These are phyloP conservation scores for Leishmania tarentolae DNA, from an alignment of 208 protist species.

Conservation along the genomic window DNA sequence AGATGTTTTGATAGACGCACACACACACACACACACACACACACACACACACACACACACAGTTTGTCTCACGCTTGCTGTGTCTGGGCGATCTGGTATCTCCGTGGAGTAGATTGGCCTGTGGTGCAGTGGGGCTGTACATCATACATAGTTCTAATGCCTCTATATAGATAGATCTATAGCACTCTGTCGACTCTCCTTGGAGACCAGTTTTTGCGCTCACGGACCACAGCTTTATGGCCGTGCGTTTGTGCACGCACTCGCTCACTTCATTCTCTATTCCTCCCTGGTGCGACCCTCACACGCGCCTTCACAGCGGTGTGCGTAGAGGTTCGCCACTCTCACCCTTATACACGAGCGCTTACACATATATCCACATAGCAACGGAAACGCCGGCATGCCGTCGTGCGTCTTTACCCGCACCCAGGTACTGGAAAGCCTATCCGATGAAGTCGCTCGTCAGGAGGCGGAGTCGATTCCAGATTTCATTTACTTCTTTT, in stretches of 20 bases:
- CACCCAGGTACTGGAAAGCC: conserved; percentile 11
- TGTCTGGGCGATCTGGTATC: background rate
- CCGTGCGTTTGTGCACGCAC: background rate
- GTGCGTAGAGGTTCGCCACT: background rate
- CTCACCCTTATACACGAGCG: background rate
- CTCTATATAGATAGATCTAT: conserved; percentile 6
- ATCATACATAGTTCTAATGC: background rate
- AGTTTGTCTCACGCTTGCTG: background rate
- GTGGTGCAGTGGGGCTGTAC: conserved; percentile 1
- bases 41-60: background rate
- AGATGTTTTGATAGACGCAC: background rate
- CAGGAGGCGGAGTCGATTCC: conserved; percentile 29
- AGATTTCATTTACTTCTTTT: conserved; percentile 35
- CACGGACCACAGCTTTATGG: background rate
- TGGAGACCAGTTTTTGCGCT: background rate
- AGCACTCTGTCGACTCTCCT: background rate
- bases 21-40: background rate
- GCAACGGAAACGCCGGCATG: conserved; percentile 1
- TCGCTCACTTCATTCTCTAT: background rate
- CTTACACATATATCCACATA: background rate
- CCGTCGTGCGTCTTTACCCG: conserved; percentile 30
- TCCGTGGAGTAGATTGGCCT: background rate
- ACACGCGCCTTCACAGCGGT: background rate
- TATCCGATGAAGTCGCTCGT: conserved; percentile 28
- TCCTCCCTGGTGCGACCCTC: background rate